Evolutionary conservation across 768 basidiomycete species (phyloP), one percentile per base, ranked within the genome.

Genomic region (Xerocomus potaroensis): DNA sequence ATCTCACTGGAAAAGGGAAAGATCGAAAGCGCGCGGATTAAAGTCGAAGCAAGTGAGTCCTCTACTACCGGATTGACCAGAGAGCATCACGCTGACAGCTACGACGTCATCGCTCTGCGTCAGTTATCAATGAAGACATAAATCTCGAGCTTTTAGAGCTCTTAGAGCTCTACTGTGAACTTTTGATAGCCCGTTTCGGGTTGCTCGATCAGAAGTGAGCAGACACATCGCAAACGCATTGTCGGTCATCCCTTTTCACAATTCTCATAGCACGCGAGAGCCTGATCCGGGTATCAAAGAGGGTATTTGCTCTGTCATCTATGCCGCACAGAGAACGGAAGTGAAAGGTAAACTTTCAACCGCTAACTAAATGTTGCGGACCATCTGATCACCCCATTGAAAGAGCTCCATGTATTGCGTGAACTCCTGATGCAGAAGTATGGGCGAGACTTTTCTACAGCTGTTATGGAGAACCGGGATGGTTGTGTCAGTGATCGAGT

Each of bases 371-470:
- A 40, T 40, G 38, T 47, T n/a, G n/a, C n/a, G n/a, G n/a, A n/a
- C n/a, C n/a, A n/a, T n/a, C n/a, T n/a, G n/a, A n/a, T n/a, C n/a
- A n/a, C n/a, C 18, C 22, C 37, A 24, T 22, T 18, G 23, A 40
- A 55, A 92, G 93, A 97, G 63, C 77, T 99, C 31, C 90, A 96
- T 54, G 72, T 91, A 30, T 68, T 97, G 42, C 83, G 96, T 45
- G 94, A 98, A 64, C 80, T 97, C 63, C 77, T 99, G 48, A 89
- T 94, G 87, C 89, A 93, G 64, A 96, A 96, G 69, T 96, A 84
- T 62, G 93, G 95, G 15, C 82, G 95, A 18, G 91, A 93, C 38
- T 98, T 90, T 64, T 81, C 93, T 14, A 55, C 83, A 15, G 77
- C 79, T n/a, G 83, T 88, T 2, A 88, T 92, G 77, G 89, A 93